Conservation (phyloP, 805 yeast species). For the Barnettozyma populi region DNA sequence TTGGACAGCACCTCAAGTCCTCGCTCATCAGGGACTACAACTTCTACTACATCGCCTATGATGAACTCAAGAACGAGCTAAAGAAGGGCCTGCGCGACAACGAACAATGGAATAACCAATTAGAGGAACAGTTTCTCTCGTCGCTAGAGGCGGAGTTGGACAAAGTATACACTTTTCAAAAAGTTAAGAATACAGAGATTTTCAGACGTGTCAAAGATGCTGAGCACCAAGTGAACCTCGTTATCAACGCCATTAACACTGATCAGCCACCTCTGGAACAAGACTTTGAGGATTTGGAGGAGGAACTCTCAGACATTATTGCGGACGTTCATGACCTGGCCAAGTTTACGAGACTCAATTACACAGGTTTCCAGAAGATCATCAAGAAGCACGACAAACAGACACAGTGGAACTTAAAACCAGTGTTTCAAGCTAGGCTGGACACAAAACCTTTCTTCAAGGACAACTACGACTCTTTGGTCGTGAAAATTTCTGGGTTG, state of each 20-base stretch:
- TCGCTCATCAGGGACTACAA: conserved; percentile 87
- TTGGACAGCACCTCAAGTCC: conserved; percentile 88
- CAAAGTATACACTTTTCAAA: conserved; percentile 88
- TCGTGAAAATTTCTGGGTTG: conserved; percentile 81
- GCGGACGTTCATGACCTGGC: conserved; percentile 97
- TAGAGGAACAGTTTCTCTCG: conserved; percentile 77
- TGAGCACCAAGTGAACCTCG: conserved; percentile 64
- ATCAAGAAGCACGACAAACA: conserved; percentile 94
- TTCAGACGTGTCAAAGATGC: conserved; percentile 78
- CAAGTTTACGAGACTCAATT: conserved; percentile 86
- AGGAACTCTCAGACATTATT: conserved; percentile 77
- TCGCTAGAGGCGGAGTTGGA: conserved; percentile 78
- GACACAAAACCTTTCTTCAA: conserved; percentile 94
- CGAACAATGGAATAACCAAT: conserved; percentile 62
- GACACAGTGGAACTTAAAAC: conserved; percentile 74
- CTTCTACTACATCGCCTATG: conserved; percentile 87
- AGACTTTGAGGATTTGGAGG: conserved; percentile 70
- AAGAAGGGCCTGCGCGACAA: conserved; percentile 61
- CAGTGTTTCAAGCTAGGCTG: conserved; percentile 88
- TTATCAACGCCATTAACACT: conserved; percentile 50
- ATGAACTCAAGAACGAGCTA: conserved; percentile 79
- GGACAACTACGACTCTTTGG: conserved; percentile 85
- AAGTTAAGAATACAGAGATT: conserved; percentile 82
- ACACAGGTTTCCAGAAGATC: conserved; percentile 95
- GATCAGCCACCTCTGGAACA: conserved; percentile 50